Conservation (phyloP, 179 eudicot genomes). For the Silene vulgaris region DNA sequence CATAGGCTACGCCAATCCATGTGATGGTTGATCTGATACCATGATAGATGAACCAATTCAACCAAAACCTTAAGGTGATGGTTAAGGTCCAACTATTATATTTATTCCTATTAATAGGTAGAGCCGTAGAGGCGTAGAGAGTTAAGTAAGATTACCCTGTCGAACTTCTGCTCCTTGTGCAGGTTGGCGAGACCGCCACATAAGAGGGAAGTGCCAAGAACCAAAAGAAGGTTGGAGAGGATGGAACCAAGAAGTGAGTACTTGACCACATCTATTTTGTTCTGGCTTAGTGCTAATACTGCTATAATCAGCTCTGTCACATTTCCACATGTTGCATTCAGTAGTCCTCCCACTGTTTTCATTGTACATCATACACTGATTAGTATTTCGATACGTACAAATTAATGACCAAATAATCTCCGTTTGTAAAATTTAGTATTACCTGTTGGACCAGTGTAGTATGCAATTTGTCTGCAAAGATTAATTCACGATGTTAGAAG, state of each 20-base stretch:
- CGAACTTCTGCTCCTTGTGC: conserved; percentile 60
- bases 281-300: conserved; percentile 51
- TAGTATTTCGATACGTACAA: not conserved
- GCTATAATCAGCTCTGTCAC: conserved; percentile 94
- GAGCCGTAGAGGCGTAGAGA: no score
- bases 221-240: conserved; percentile 82
- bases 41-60: no score
- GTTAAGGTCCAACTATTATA: no score
- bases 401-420: not conserved
- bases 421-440: not conserved
- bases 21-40: no score
- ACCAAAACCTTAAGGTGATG: no score
- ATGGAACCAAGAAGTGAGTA: conserved; percentile 85
- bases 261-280: conserved; percentile 70
- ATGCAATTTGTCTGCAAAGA: conserved; percentile 73
- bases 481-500: not conserved
- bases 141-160: conserved; percentile 43
- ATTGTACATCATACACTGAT: not conserved
- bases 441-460: conserved; percentile 91
- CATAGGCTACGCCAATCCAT: no score
- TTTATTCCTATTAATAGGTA: no score
- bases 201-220: conserved; percentile 75
- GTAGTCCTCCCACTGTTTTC: conserved; percentile 76
- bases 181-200: conserved; percentile 80
- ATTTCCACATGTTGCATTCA: conserved; percentile 95